Base-by-base conservation (phyloP, 176 grass and related monocot genomes). In the Musa schizocarpa region DNA sequence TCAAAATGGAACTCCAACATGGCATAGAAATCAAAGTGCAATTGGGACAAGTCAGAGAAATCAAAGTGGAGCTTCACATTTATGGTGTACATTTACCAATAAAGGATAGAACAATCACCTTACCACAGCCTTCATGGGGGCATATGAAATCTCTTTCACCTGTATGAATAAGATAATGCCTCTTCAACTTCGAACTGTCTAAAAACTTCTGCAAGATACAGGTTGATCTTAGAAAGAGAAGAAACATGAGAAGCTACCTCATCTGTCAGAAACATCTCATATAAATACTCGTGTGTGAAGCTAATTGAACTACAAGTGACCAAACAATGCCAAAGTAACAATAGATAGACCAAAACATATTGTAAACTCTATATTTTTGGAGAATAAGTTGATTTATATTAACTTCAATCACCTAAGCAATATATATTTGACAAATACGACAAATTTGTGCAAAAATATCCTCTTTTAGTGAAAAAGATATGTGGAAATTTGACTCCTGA, bases 181-280 rank as follows among this genome's bases (percentile, higher is more conserved):
- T 94, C 81, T 99, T 99, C 76, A 99, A 87, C 76, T 99, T 99
- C 13, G 90, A 99, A 82, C 95, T 93, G 73, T 99, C 95, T 50
- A 92, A 74, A 83, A 99, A 99, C 89, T 94, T 99, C 95, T 94
- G 85, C 74, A 89, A 78, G 80, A 78, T 53, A 21, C 17, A 13
- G 11, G 19, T n/a, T 52, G 17, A 72, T 72, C 1, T 72, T 53
- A 72, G 69, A 27, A 55, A 9, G 68, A 49, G 10, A 26, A 54
- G 11, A 74, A 2, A 9, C 11, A 26, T 71, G 1, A 24, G 21
- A 6, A 65, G 34, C 34, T 43, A 5, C 3, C 4, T 62, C 57
- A 62, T 7, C 10, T 62, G 20, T 9, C 29, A 34, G 0, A 12
- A n/a, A 51, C 3, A 71, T 5, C 16, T 22, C 68, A 49, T 71